Conservation (phyloP, 805 yeast genomes). For the Cyberlindnera bimundalis region DNA sequence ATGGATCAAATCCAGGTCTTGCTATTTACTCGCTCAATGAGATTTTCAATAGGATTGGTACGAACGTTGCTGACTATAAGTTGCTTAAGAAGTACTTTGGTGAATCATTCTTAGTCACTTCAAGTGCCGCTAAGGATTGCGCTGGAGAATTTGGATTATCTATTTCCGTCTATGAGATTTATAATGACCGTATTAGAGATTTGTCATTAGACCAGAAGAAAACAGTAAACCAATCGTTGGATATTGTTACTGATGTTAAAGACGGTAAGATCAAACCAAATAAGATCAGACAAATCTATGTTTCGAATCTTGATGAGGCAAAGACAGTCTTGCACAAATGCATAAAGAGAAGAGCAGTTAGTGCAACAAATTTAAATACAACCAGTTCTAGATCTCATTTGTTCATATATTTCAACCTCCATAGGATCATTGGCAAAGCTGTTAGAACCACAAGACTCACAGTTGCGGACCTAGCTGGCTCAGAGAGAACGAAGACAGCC, state of each 20-base stretch:
- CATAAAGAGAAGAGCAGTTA: conserved; percentile 37
- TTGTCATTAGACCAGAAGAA: conserved; percentile 30
- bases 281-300: conserved; percentile 38
- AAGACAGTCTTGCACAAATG: conserved; percentile 37
- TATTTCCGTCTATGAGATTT: conserved; percentile 50
- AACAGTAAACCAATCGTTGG: conserved; percentile 32
- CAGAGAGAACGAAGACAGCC: conserved; percentile 47
- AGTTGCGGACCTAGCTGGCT: conserved; percentile 51
- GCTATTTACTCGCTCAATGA: conserved; percentile 34
- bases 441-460: conserved; percentile 38
- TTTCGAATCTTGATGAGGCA: conserved; percentile 37
- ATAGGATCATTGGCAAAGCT: conserved; percentile 25
- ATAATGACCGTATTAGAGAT: conserved; percentile 44
- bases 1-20: conserved; percentile 35
- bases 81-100: conserved; percentile 23
- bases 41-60: conserved; percentile 29
- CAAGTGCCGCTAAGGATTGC: conserved; percentile 21
- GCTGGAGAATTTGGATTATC: conserved; percentile 36
- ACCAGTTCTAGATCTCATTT: conserved; percentile 51
- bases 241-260: conserved; percentile 39
- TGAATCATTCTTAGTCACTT: conserved; percentile 21
- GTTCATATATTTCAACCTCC: conserved; percentile 43
- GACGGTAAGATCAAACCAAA: conserved; percentile 44
- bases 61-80: conserved; percentile 19
- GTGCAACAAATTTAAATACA: conserved; percentile 41